These are phyloP conservation scores for Psophocarpus tetragonolobus DNA, from an alignment of 306 rosid species.

Conservation along the genomic window DNA sequence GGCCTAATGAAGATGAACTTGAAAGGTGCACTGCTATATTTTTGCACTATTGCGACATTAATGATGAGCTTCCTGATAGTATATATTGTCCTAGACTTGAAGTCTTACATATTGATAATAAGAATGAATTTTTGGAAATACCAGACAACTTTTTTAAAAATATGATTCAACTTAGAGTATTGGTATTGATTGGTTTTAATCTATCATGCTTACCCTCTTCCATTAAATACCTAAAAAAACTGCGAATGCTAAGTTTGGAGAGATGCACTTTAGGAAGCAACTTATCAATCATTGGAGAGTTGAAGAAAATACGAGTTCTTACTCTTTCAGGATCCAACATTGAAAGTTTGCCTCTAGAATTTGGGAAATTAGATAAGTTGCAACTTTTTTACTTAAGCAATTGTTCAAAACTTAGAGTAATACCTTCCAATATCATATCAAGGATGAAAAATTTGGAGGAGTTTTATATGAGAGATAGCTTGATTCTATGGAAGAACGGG, in stretches of 20 bases:
- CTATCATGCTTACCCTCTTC: neutral
- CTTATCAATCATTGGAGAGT: slow-evolving; percentile 20
- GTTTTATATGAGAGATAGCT: slow-evolving; percentile 41
- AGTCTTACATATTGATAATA: neutral
- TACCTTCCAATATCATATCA: slow-evolving; percentile 38
- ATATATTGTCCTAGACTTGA: neutral
- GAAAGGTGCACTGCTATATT: neutral
- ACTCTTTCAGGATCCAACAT: slow-evolving; percentile 28
- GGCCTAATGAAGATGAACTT: slow-evolving; percentile 26
- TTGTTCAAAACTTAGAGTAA: neutral
- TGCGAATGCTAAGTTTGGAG: slow-evolving; percentile 24
- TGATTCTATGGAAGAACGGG: slow-evolving; percentile 23
- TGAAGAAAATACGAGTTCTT: slow-evolving; percentile 28
- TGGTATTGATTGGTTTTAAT: neutral
- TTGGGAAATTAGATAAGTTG: neutral
- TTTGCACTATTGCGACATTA: neutral
- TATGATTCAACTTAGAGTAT: slow-evolving; percentile 5
- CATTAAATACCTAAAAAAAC: neutral
- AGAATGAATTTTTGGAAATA: neutral
- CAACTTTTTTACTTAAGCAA: slow-evolving; percentile 24
- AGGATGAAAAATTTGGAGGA: slow-evolving; percentile 40
- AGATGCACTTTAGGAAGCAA: neutral
- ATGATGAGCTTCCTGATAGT: neutral
- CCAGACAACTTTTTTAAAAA: neutral
- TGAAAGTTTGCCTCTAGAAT: slow-evolving; percentile 2